Conservation (phyloP, 2,329 filamentous ascomycete genomes). For the Cryphonectria naterciae region DNA sequence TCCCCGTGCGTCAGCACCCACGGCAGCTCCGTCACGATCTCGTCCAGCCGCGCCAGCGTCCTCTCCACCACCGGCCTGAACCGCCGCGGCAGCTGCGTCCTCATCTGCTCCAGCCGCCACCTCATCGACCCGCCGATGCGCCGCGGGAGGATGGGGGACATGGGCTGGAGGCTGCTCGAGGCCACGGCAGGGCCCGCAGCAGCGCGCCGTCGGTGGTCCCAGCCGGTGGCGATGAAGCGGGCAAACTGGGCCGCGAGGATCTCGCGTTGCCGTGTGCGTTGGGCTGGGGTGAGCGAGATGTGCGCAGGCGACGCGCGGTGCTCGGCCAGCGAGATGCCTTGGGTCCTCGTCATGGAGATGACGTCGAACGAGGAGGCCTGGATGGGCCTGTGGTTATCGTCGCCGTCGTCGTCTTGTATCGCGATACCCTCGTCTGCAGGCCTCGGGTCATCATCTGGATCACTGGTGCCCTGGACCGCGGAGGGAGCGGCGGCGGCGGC, state of each 20-base stretch:
- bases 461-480: background rate
- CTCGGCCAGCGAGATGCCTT: constrained; percentile 46
- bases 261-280: constrained; percentile 30
- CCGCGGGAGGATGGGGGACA: constrained; percentile 31
- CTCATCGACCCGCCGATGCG: constrained; percentile 47
- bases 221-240: constrained; percentile 44
- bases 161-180: background rate
- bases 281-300: background rate
- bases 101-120: constrained; percentile 45
- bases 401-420: constrained; percentile 18
- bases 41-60: constrained; percentile 37
- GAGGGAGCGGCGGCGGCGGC: background rate
- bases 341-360: constrained; percentile 48
- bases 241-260: constrained; percentile 48
- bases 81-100: constrained; percentile 41
- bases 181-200: constrained; percentile 2
- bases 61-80: constrained; percentile 37
- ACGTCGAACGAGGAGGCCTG: constrained; percentile 36
- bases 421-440: constrained; percentile 31
- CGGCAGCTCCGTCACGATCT: constrained; percentile 48
- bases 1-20: constrained; percentile 66
- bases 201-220: constrained; percentile 34
- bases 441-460: background rate
- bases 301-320: constrained; percentile 31
- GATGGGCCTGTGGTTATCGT: constrained; percentile 14